These are phyloP conservation scores for Graphilbum fragrans DNA, from an alignment of 2,329 filamentous ascomycete genomes.

Conservation along the genomic window DNA sequence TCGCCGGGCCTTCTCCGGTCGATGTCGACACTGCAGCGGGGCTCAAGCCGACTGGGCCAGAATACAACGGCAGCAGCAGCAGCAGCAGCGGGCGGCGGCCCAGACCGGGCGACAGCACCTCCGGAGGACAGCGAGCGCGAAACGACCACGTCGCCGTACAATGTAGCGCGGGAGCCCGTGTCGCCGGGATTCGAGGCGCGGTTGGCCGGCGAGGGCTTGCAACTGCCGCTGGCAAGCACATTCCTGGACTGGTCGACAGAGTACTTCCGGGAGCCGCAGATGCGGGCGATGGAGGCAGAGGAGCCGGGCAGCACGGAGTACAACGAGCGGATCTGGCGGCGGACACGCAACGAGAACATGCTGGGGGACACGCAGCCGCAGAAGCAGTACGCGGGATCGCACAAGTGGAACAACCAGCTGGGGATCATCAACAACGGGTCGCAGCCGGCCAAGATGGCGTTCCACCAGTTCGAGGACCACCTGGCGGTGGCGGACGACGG, in stretches of 20 bases:
- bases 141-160: constrained; percentile 56
- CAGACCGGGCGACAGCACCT: constrained; percentile 36
- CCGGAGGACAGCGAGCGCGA: constrained; percentile 65
- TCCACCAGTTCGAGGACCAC: constrained; percentile 96
- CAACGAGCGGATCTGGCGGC: constrained; percentile 85
- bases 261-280: constrained; percentile 96
- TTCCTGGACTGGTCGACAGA: constrained; percentile 95
- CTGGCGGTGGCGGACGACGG: constrained; percentile 86
- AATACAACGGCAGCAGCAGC: neutral
- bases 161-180: constrained; percentile 64
- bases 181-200: constrained; percentile 62
- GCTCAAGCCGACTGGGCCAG: constrained; percentile 1
- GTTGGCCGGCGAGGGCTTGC: constrained; percentile 43
- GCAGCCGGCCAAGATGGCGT: constrained; percentile 85
- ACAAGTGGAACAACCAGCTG: constrained; percentile 75
- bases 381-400: constrained; percentile 75
- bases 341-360: constrained; percentile 85
- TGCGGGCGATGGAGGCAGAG: constrained; percentile 91
- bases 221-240: constrained; percentile 65
- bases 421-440: constrained; percentile 80
- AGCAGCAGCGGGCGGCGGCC: constrained; percentile 22
- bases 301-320: constrained; percentile 95
- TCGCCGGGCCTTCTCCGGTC: constrained; percentile 23
- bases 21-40: constrained; percentile 16
- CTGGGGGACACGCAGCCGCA: constrained; percentile 86